A percentile compares a stretch with the other conserved stretches of the same genome.
Evolutionary conservation across 2,329 filamentous ascomycete species (phyloP).

Genomic region (Dactylella cylindrospora): DNA sequence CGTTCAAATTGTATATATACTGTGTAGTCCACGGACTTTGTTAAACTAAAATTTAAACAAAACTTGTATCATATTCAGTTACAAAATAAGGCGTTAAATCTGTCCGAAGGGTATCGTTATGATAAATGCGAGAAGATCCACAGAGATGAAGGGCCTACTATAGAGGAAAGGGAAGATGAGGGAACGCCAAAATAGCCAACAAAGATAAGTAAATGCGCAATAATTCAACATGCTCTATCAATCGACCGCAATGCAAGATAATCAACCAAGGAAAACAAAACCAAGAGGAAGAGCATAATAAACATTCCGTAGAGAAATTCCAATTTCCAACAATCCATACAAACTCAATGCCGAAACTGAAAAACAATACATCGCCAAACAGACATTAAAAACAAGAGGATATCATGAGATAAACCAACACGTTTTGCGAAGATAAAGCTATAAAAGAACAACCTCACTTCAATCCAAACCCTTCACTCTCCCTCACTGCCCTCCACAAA

Average conservation of each 20-base stretch:
- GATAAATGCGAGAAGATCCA: too few relatives aligned
- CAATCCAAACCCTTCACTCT: constrained; percentile 89
- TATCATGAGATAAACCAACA: background rate
- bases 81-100: too few relatives aligned
- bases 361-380: background rate
- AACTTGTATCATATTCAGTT: too few relatives aligned
- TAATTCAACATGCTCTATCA: too few relatives aligned
- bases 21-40: too few relatives aligned
- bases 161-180: too few relatives aligned
- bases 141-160: too few relatives aligned
- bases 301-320: background rate
- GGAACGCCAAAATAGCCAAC: too few relatives aligned
- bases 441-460: constrained; percentile 59
- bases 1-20: background rate
- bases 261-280: background rate
- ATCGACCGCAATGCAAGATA: background rate
- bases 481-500: constrained; percentile 82
- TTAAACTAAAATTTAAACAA: too few relatives aligned
- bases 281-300: background rate
- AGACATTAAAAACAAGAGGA: background rate
- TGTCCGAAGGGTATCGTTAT: too few relatives aligned
- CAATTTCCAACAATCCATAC: background rate
- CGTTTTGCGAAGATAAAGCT: background rate
- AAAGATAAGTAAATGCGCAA: too few relatives aligned
- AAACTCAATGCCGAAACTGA: background rate